Percentiles rank a stretch among this genome's conserved stretches.
These are phyloP conservation scores for Cryptosporidium canis DNA, from an alignment of 169 alveolate genomes.

Conservation along the genomic window DNA sequence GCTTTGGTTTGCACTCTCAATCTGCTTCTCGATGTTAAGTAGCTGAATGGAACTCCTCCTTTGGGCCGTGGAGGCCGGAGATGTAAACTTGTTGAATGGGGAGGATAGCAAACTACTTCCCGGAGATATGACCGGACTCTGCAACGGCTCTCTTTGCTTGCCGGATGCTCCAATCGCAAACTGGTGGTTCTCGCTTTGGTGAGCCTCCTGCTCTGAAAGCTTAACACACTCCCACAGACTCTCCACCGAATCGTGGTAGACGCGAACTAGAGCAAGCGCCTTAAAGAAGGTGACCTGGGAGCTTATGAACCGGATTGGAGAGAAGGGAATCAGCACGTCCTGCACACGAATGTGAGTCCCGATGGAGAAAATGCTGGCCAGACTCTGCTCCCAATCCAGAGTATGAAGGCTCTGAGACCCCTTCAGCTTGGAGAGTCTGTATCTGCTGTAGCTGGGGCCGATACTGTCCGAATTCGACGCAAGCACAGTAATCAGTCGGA, in stretches of 20 bases:
- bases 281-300: conserved; percentile 49
- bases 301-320: conserved; percentile 12
- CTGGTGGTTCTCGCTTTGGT: background rate
- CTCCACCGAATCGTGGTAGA: conserved; percentile 2
- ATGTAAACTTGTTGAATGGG: background rate
- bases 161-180: background rate
- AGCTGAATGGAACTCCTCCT: conserved; percentile 26
- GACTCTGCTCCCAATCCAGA: conserved; percentile 35
- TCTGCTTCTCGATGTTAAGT: conserved; percentile 2
- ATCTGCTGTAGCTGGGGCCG: conserved; percentile 25
- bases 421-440: background rate
- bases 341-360: background rate
- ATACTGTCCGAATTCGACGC: conserved; percentile 19
- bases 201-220: background rate
- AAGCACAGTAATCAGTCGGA: conserved; percentile 25
- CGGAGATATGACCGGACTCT: conserved; percentile 8
- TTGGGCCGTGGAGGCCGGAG: conserved; percentile 26
- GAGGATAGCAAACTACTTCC: conserved; percentile 11
- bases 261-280: background rate
- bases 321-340: conserved; percentile 1
- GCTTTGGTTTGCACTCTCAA: background rate
- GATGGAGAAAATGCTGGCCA: background rate
- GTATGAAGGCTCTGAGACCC: background rate
- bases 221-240: background rate
- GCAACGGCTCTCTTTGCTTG: background rate